Base-by-base conservation (phyloP, 1,139 yeast genomes). In the Saccharomyces hybrid region DNA sequence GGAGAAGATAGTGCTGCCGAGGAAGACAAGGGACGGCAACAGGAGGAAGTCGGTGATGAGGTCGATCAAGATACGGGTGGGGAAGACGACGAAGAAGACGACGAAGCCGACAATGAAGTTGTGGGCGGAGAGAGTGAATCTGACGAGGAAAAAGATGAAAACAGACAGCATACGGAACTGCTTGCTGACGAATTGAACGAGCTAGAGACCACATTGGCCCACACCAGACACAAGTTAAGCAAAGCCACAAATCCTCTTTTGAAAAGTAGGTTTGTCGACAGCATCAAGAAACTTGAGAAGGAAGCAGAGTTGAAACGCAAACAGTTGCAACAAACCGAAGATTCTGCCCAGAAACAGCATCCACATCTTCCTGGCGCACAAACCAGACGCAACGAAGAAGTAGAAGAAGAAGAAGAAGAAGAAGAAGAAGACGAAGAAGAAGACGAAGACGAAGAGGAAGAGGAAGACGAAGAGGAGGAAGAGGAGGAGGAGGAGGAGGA, bases 161-260 rank as follows among this genome's bases (percentile, higher is more conserved):
- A 68, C 51, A 68, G 80, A 56, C 90, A 87, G 60, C 95, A 88
- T 62, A 81, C 81, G 61, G 90, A 86, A 65, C 78, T 90, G 62
- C 75, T 93, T 57, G 82, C 82, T 59, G 98, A 91, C 69, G 98
- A 91, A 68, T 84, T 95, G 53, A 75, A 79, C 13, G 99, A 95
- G 66, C 76, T 95, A 59, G 91, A 88, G 65, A 74, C 81, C 47
- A 91, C 93, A 0, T 87, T 95, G 54, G 83, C 80, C 53, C 84
- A 84, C 62, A 93, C 91, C 65, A 82, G 82, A 66, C 78, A 78
- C 53, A 93, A 88, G 62, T 80, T 89, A 51, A 81, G 79, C 16
- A 84, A 85, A 55, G 91, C 95, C 1, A 82, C 91, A 42, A 90
- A 90, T 68, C 91, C 91, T 63, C 86, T 93, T 75, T 79, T 93